phyloP scores from a whole-genome alignment of 2,329 filamentous ascomycete genomes.

The Colletotrichum trifolii region DNA sequence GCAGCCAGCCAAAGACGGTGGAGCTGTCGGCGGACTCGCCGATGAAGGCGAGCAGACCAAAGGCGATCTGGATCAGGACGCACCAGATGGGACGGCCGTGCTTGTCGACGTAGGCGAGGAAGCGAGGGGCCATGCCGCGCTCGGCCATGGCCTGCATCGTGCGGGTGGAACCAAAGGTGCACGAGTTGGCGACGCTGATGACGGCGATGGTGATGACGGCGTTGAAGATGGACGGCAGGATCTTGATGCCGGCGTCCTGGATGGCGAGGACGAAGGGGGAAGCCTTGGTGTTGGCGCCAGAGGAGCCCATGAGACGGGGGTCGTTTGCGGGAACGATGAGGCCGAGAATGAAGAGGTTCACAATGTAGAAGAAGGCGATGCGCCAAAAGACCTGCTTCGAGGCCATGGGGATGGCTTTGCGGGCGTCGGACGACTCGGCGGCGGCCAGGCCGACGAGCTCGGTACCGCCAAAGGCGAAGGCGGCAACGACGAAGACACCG shows the following conservation, averaged over 20 bases:
- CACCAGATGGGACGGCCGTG: conserved; percentile 69
- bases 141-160: conserved; percentile 62
- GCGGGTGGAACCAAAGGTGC: conserved; percentile 61
- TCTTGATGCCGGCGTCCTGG: conserved; percentile 60
- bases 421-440: conserved; percentile 40
- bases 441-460: conserved; percentile 42
- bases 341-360: conserved; percentile 40
- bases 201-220: conserved; percentile 61
- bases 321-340: conserved; percentile 39
- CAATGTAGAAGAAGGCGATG: conserved; percentile 40
- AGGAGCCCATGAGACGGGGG: conserved; percentile 38
- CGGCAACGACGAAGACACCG: conserved; percentile 38
- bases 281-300: conserved; percentile 54
- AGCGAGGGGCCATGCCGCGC: conserved; percentile 63
- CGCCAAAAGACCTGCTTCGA: conserved; percentile 41
- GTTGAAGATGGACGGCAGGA: conserved; percentile 64
- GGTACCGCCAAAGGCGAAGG: conserved; percentile 39
- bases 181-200: conserved; percentile 63
- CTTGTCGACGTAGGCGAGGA: conserved; percentile 71
- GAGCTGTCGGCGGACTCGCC: conserved; percentile 43
- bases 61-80: conserved; percentile 62
- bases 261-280: conserved; percentile 65
- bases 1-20: conserved; percentile 71
- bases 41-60: conserved; percentile 71
- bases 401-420: conserved; percentile 41